Evolutionary conservation across 2,329 filamentous ascomycete species (phyloP).

Genomic region (Colletotrichum cordylinicola): DNA sequence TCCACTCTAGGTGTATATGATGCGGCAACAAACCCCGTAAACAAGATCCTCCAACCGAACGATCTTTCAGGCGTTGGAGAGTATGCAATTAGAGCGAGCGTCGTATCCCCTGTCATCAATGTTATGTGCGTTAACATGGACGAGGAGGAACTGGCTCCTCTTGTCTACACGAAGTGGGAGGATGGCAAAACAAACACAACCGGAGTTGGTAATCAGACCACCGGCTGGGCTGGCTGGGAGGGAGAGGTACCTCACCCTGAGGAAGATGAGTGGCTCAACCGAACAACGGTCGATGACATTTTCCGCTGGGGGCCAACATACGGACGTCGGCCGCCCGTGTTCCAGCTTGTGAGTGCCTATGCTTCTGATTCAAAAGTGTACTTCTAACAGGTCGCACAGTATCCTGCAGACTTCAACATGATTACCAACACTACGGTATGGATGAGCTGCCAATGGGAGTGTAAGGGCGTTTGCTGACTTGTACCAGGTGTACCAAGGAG

Average conservation of each 20-base stretch:
- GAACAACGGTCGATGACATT: constrained; percentile 70
- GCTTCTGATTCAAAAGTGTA: constrained; percentile 6
- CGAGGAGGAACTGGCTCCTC: constrained; percentile 61
- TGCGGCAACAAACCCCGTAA: constrained; percentile 65
- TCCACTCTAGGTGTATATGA: constrained; percentile 56
- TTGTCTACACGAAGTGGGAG: constrained; percentile 70
- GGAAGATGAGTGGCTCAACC: constrained; percentile 52
- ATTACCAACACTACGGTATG: constrained; percentile 53
- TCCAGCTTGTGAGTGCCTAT: constrained; percentile 44
- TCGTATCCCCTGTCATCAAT: constrained; percentile 74
- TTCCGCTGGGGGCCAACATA: constrained; percentile 70
- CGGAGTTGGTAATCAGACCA: constrained; percentile 34
- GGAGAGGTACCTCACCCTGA: constrained; percentile 39
- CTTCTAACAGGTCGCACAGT: constrained; percentile 34
- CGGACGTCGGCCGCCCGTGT: constrained; percentile 57
- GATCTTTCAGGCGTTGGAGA: constrained; percentile 70
- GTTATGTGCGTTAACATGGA: constrained; percentile 75
- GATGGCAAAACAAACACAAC: constrained; percentile 35
- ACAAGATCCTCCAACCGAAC: constrained; percentile 73
- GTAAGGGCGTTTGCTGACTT: not conserved
- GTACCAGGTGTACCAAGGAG: constrained; percentile 40
- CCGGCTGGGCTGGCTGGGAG: constrained; percentile 41
- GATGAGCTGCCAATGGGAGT: not conserved
- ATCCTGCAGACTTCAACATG: constrained; percentile 70
- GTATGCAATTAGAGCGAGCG: constrained; percentile 71